A percentile compares a stretch with the other conserved stretches of the same genome.
Conservation (phyloP, 2,329 filamentous ascomycete genomes). For the Mycogone perniciosa region DNA sequence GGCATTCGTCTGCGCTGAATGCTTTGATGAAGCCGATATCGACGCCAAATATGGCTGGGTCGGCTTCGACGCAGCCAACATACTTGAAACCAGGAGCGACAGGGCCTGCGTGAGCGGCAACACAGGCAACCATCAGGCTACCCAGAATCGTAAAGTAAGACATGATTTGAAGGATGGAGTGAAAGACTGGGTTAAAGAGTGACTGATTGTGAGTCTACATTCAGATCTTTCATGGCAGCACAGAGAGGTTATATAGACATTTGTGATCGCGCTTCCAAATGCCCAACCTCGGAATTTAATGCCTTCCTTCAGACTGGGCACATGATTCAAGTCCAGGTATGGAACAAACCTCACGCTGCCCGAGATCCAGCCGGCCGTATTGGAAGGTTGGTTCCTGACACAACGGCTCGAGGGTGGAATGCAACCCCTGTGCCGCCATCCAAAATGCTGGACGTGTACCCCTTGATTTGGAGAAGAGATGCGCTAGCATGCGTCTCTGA, state of each 20-base stretch:
- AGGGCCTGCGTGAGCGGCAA: slow-evolving; percentile 17
- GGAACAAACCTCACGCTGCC: not conserved
- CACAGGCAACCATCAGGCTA: slow-evolving; percentile 20
- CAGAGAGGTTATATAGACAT: slow-evolving; percentile 2
- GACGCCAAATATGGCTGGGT: slow-evolving; percentile 16
- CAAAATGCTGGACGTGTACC: too few relatives aligned
- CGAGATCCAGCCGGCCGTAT: not conserved
- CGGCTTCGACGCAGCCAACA: slow-evolving; percentile 24
- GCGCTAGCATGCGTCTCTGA: not conserved
- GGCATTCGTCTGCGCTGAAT: slow-evolving; percentile 19
- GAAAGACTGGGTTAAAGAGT: not conserved
- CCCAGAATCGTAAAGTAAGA: slow-evolving; percentile 13
- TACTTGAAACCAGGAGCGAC: slow-evolving; percentile 19
- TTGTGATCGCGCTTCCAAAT: not conserved
- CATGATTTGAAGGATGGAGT: slow-evolving; percentile 10
- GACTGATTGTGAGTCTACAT: not conserved
- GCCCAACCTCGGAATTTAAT: not conserved
- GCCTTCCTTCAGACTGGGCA: not conserved
- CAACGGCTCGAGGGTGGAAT: not conserved
- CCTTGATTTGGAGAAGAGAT: not conserved
- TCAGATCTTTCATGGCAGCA: not conserved
- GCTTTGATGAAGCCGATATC: slow-evolving; percentile 10
- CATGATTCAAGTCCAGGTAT: not conserved
- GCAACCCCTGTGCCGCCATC: not conserved
- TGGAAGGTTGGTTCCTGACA: not conserved